Percentiles rank a stretch among this genome's conserved stretches.
phyloP scores from a whole-genome alignment of 2,329 filamentous ascomycete genomes.

The Xenosphaeropsis pyriputrescens region DNA sequence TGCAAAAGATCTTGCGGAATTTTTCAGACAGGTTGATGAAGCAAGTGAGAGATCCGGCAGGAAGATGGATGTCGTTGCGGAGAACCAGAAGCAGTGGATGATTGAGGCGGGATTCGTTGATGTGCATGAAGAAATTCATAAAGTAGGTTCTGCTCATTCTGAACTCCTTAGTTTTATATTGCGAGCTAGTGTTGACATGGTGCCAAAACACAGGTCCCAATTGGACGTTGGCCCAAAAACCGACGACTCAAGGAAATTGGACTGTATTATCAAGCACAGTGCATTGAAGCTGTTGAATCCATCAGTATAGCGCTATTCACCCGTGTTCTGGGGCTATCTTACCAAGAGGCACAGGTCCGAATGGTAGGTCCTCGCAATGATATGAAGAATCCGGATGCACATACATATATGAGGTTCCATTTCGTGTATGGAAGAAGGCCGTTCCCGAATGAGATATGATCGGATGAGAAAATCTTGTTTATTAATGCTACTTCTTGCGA shows the following conservation, averaged over 20 bases:
- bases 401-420: background rate
- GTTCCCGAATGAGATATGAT: too few relatives aligned
- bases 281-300: slow-evolving; percentile 6
- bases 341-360: slow-evolving; percentile 13
- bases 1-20: slow-evolving; percentile 2
- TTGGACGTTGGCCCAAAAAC: slow-evolving; percentile 23
- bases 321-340: slow-evolving; percentile 14
- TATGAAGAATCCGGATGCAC: slow-evolving; percentile 11
- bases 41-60: slow-evolving; percentile 20
- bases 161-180: too few relatives aligned
- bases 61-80: slow-evolving; percentile 6
- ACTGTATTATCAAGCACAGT: slow-evolving; percentile 9
- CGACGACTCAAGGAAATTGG: slow-evolving; percentile 21
- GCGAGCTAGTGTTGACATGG: too few relatives aligned
- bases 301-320: slow-evolving; percentile 14
- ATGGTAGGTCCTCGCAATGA: slow-evolving; percentile 16
- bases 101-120: slow-evolving; percentile 21
- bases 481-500: too few relatives aligned
- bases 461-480: too few relatives aligned
- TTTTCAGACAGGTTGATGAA: slow-evolving; percentile 2
- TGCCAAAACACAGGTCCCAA: slow-evolving; percentile 2
- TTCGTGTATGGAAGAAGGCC: background rate
- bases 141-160: background rate
- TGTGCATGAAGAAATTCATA: slow-evolving; percentile 4
- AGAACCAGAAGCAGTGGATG: slow-evolving; percentile 12